Base-by-base conservation (phyloP, 768 basidiomycete species). In the Harrya chromipes region DNA sequence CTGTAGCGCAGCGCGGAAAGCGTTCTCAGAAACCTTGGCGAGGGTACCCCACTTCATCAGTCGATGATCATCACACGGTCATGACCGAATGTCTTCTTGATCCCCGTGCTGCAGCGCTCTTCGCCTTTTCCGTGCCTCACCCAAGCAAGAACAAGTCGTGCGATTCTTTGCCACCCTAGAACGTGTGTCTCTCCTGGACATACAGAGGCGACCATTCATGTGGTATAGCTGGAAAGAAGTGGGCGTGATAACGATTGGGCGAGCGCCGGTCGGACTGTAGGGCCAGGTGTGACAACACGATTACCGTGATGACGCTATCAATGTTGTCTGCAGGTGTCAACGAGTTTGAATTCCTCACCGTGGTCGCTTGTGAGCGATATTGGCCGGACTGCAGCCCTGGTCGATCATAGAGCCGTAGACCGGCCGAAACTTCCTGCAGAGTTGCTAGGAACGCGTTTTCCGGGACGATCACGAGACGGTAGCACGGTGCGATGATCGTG, bases 181-280 rank as follows among this genome's bases (percentile, higher is more conserved):
- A 29, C 29, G 12, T 13, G 2, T 10, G 29, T 29, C 11, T 29
- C 29, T 29, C 29, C 12, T 4, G 10, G 26, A 27, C 2, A 27
- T 27, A 27, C 26, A 27, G 26, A 27, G 26, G 2, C 26, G 26
- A 27, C 26, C 26, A 27, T 27, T 10, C 26, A 6, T 27, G 26
- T 13, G 11, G 23, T 23, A 23, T 6, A 23, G 23, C 23, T 23
- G 23, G 23, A 23, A 23, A 23, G 23, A 23, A 23, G 4, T 23
- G 3, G 23, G 23, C 3, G 23, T 23, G 23, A n/a, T n/a, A n/a
- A n/a, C 23, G 23, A 23, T 23, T 23, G 40, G 80, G 78, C 34
- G 84, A 68, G 4, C 72, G 68, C 26, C 67, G 20, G 63, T 12
- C 82, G 21, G 81, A 81, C 66, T 85, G 85, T 49, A 74, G 71